phyloP scores from a whole-genome alignment of 2,329 filamentous ascomycete genomes.

The Knoxdaviesia capensis region DNA sequence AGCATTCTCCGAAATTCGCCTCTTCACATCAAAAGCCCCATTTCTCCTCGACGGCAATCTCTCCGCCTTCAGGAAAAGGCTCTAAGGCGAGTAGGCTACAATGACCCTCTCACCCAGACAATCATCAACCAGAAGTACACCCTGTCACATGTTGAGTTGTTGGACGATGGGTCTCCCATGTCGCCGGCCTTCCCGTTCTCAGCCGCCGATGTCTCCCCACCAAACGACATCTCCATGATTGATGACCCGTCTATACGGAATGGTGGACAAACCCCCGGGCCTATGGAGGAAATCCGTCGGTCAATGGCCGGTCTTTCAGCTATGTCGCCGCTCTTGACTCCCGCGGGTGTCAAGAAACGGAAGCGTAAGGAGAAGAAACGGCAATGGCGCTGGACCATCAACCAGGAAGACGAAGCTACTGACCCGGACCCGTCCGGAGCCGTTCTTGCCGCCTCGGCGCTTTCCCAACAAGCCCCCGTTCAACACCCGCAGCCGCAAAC shows the following conservation, averaged over 20 bases:
- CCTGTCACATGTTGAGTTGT: constrained; percentile 41
- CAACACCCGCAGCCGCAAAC: too few species aligned
- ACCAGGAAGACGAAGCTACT: constrained; percentile 19
- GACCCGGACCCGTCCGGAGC: constrained; percentile 7
- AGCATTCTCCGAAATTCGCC: constrained; percentile 49
- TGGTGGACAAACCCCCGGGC: constrained; percentile 40
- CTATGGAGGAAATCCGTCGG: constrained; percentile 42
- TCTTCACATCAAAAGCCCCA: constrained; percentile 27
- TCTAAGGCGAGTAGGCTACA: constrained; percentile 37
- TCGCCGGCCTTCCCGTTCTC: constrained; percentile 18
- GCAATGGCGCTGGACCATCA: constrained; percentile 47
- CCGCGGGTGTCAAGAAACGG: constrained; percentile 28
- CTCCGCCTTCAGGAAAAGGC: constrained; percentile 32
- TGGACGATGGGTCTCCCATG: constrained; percentile 28
- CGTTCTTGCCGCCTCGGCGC: too few species aligned
- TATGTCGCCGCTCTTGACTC: constrained; percentile 19
- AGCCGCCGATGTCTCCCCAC: constrained; percentile 22
- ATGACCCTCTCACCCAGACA: constrained; percentile 40
- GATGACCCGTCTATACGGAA: constrained; percentile 16
- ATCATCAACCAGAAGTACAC: constrained; percentile 43
- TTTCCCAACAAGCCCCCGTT: too few species aligned
- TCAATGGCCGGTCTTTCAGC: constrained; percentile 29
- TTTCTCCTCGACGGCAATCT: constrained; percentile 32
- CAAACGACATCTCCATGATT: too few species aligned
- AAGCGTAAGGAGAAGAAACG: constrained; percentile 38